A percentile compares a stretch with the other conserved stretches of the same genome.
phyloP scores from a whole-genome alignment of 805 yeast species.

The Candida yuanshanica region DNA sequence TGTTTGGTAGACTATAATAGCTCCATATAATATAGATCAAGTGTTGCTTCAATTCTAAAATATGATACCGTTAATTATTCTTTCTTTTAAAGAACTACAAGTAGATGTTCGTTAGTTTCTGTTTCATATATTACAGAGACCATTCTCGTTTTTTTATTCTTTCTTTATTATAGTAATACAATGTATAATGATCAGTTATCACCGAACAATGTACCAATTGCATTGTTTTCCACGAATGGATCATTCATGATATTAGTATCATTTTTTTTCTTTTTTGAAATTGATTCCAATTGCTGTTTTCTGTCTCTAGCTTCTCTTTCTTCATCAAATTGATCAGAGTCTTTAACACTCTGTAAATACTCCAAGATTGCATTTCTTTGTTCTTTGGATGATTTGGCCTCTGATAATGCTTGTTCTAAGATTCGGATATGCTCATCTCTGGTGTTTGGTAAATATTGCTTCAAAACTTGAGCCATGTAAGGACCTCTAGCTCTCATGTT shows the following conservation, averaged over 20 bases:
- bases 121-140: not conserved
- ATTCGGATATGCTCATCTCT: slow-evolving; percentile 51
- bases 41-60: not conserved
- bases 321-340: slow-evolving; percentile 38
- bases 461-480: slow-evolving; percentile 58
- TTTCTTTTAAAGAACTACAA: not conserved
- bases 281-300: slow-evolving; percentile 49
- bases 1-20: slow-evolving; percentile 80
- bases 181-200: slow-evolving; percentile 19
- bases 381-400: slow-evolving; percentile 66
- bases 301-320: slow-evolving; percentile 40
- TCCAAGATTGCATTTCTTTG: slow-evolving; percentile 78
- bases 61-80: not conserved
- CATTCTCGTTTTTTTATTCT: not conserved
- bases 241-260: slow-evolving; percentile 59
- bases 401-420: slow-evolving; percentile 58
- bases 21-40: not conserved
- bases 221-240: slow-evolving; percentile 67
- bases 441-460: slow-evolving; percentile 48
- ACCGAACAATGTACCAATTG: slow-evolving; percentile 54
- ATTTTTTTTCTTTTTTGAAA: slow-evolving; percentile 41
- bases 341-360: slow-evolving; percentile 60
- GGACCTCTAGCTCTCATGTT: slow-evolving; percentile 64
- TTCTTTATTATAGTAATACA: not conserved
- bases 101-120: not conserved